Evolutionary conservation across 1,284 basidiomycete species (phyloP), one percentile per base, ranked within the genome.

Genomic region (Malassezia obtusa): DNA sequence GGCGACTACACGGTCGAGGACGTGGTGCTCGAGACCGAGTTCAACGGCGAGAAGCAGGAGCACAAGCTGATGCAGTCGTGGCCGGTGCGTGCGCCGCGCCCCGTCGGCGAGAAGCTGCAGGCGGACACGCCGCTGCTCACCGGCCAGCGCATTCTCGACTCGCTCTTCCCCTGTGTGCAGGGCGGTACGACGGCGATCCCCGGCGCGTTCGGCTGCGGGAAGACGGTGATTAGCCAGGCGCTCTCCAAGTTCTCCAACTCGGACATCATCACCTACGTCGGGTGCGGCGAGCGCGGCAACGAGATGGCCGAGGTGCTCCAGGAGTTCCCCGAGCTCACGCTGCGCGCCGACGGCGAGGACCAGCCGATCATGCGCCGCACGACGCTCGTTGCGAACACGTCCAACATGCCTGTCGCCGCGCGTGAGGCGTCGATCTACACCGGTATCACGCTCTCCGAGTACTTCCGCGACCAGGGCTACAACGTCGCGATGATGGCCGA

Each of bases 301-400:
- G 78, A 91, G 83, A 98, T 98, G 94, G 94, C 94, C 61, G 94
- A 98, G 79, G 92, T 95, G 21, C 79, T 94, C 75, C 89, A 89
- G 38, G 76, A 94, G 83, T 96, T 98, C 84, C 94, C 94, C 50
- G 80, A 90, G 76, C 80, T 99, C 41, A 89, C 86, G 2, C 86
- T 96, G 82, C 88, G 89, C 57, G 78, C 89, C 55, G 84, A 89
- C 66, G 80, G 80, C 55, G 87, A 89, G 54, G 85, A 95, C 81
- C 92, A 96, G 76, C 94, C 94, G 35, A 98, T 99, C 80, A 99
- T 99, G 94, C 98, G 98, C 78, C 91, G 94, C 60, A 98, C 94
- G 1, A 91, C 92, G 3, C 83, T 99, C 31, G 92, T 99, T 57
- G 94, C 94, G 65, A 99, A 99, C 77, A 99, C 94, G 1, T 96